Evolutionary conservation across 306 rosid genomes (phyloP).

Genomic region (Cicer pinnatifidum): DNA sequence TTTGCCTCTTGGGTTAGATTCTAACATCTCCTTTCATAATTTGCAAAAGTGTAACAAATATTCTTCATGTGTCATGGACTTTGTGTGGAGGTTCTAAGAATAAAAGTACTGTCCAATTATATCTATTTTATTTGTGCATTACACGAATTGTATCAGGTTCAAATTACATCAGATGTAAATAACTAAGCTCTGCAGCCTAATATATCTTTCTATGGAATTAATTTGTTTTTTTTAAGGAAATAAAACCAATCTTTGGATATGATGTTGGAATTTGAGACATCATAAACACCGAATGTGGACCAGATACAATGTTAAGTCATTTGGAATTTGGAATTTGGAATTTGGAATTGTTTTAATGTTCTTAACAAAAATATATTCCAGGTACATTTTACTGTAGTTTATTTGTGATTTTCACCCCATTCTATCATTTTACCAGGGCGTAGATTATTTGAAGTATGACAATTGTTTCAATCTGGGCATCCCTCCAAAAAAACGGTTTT

Average conservation of each 20-base stretch:
- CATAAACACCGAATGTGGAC: slow-evolving; percentile 33
- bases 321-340: no score
- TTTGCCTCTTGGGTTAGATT: slow-evolving; percentile 95
- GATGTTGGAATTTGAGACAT: slow-evolving; percentile 18
- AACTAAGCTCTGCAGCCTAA: slow-evolving; percentile 21
- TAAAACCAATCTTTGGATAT: slow-evolving; percentile 15
- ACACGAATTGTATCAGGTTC: not conserved
- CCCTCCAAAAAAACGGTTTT: slow-evolving; percentile 73
- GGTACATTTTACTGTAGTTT: slow-evolving; percentile 21
- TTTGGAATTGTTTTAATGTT: slow-evolving; percentile 23
- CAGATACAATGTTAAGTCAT: slow-evolving; percentile 26
- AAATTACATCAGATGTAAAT: slow-evolving; percentile 29
- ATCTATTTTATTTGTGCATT: not conserved
- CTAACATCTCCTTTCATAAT: slow-evolving; percentile 37
- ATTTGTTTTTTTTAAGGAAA: slow-evolving; percentile 1
- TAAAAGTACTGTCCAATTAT: slow-evolving; percentile 3
- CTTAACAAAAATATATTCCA: not conserved
- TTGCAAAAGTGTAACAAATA: slow-evolving; percentile 22
- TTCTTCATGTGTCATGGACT: slow-evolving; percentile 23
- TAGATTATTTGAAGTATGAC: slow-evolving; percentile 96
- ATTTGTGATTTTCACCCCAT: not conserved
- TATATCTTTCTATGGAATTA: slow-evolving; percentile 14
- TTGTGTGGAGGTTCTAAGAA: slow-evolving; percentile 24
- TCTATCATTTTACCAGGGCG: slow-evolving; percentile 57
- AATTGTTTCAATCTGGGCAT: slow-evolving; percentile 90